A percentile compares a stretch with the other conserved stretches of the same genome.
Conservation (phyloP, 768 basidiomycete genomes). For the Russula sp. region DNA sequence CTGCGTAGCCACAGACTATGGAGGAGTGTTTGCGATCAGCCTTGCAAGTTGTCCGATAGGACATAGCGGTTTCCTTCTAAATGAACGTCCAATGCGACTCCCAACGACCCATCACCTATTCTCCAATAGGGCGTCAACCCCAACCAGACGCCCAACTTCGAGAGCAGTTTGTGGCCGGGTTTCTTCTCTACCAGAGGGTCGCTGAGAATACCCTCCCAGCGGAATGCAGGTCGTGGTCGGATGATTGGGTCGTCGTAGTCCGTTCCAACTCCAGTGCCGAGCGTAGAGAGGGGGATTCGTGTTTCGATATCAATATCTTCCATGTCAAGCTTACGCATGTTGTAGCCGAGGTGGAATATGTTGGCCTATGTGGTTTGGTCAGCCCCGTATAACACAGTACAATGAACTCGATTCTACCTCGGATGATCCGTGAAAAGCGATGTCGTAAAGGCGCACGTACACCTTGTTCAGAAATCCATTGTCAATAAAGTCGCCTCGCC, state of each 20-base stretch:
- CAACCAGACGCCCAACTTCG: constrained; percentile 61
- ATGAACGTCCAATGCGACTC: constrained; percentile 52
- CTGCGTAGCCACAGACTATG: constrained; percentile 4
- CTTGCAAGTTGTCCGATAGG: constrained; percentile 25
- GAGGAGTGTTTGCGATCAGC: not conserved
- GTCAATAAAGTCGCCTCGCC: constrained; percentile 46
- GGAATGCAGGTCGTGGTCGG: constrained; percentile 51
- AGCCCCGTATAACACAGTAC: not conserved
- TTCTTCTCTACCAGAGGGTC: constrained; percentile 38
- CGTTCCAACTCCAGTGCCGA: constrained; percentile 65
- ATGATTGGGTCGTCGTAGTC: constrained; percentile 60
- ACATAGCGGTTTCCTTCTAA: constrained; percentile 55
- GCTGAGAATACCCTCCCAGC: constrained; percentile 62
- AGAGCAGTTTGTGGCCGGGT: constrained; percentile 19
- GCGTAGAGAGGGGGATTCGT: constrained; percentile 41
- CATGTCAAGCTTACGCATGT: constrained; percentile 48
- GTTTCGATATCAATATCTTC: constrained; percentile 52
- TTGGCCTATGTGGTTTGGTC: constrained; percentile 39
- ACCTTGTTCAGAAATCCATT: constrained; percentile 64
- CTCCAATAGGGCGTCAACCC: constrained; percentile 61
- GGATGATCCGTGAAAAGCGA: constrained; percentile 46
- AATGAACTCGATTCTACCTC: constrained; percentile 33
- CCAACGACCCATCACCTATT: constrained; percentile 41
- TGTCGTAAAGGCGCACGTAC: constrained; percentile 64
- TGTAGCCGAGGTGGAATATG: constrained; percentile 53